Evolutionary conservation across 176 grass and related monocot species (phyloP), one percentile per base, ranked within the genome.

Genomic region (Aegilops speltoides): DNA sequence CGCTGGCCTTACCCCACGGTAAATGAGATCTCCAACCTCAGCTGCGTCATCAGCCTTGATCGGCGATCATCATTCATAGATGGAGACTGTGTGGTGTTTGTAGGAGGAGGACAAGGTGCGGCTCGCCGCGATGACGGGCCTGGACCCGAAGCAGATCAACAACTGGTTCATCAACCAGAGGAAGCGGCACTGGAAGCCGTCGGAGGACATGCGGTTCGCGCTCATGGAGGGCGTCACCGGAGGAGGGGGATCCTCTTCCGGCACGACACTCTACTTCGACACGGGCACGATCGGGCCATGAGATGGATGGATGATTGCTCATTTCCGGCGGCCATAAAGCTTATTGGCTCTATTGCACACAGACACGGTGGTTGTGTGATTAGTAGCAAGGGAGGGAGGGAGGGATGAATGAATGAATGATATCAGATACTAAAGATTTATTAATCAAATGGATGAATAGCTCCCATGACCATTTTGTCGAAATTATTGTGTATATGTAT

Each of bases 91-190:
- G n/a, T 79, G 19, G 1, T 10, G 3, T 4, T 68, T 33, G 59
- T 72, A 99, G 97, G 97, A 99, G 45, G 97, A 99, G 24, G 94
- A 99, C 56, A 99, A 99, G 89, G 83, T 89, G 26, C 87, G 93
- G 62, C 89, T 99, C 0, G 97, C 97, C 0, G 89, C 87, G 5
- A 87, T 83, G 85, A 99, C 97, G 0, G 94, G 97, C 0, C 86
- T 99, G 1, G 92, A 99, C 65, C 97, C 92, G 1, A 99, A 97
- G 86, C 97, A 99, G 86, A 97, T 99, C 59, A 99, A 97, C 89
- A 99, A 99, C 22, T 99, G 97, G 97, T 99, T 99, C 87, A 99
- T 99, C 84, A 99, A 99, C 89, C 97, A 99, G 72, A 70, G 97
- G 82, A 99, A 99, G 79, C 79, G 97, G 62, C 97, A 96, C 85